Evolutionary conservation across 2,329 filamentous ascomycete species (phyloP), one percentile per base, ranked within the genome.

Genomic region (Didymella pinodella): DNA sequence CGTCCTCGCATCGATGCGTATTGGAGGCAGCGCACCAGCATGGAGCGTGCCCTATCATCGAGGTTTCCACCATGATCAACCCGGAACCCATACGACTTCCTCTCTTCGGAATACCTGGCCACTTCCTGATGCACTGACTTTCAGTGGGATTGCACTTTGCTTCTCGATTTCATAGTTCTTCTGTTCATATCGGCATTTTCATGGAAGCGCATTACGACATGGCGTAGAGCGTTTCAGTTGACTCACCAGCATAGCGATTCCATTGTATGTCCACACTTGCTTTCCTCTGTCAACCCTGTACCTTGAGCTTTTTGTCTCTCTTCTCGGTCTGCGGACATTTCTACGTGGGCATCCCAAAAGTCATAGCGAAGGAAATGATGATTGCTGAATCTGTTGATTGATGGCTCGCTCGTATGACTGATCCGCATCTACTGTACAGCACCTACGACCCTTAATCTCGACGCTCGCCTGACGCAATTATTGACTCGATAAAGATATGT

Each of bases 61-160:
- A 14, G 31, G 40, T 12, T 20, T 41, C 20, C 10, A 18, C 31
- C 16, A 29, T 32, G 31, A 16, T 43, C 20, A 29, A 29, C 14
- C 38, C 26, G 41, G 18, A 46, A 41, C 25, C 48, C n/a, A 18
- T 41, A 48, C 31, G 36, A 53, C 41, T 34, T 34, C 32, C 63
- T 65, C 55, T 40, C 51, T 63, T 57, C 51, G 59, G 65, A 59
- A 69, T 61, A 62, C 65, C 61, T 65, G 45, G 47, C 32, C 16
- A 53, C 20, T 16, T 61, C 60, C 57, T 38, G 48, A 43, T 48
- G 61, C 58, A 59, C 50, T 54, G 46, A 40, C 47, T 61, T 59
- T 52, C 38, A 49, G 32, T 34, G 43, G 31, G 32, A 40, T 22
- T 12, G 38, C 28, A 31, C 7, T 16, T 16, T 26, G 34, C 41